A percentile compares a stretch with the other conserved stretches of the same genome.
Conservation (phyloP, 1,139 yeast species). For the Geotrichum restrictum region DNA sequence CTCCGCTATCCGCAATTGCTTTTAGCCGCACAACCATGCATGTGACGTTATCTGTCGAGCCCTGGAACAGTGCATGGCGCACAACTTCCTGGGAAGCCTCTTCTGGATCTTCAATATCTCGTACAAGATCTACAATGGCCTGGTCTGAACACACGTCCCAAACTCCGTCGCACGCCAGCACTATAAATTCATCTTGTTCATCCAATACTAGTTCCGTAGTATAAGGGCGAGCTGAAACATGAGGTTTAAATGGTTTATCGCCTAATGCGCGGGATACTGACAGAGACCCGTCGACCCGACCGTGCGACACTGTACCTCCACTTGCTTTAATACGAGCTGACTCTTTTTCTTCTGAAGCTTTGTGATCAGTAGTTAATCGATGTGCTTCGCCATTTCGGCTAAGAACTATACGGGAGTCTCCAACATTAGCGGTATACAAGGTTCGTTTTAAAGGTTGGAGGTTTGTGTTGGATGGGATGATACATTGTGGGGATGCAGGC, state of each 20-base stretch:
- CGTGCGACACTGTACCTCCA: constrained; percentile 68
- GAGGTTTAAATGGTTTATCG: constrained; percentile 72
- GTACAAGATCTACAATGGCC: constrained; percentile 64
- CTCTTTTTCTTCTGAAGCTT: constrained; percentile 66
- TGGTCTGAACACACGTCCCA: constrained; percentile 87
- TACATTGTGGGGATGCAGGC: constrained; percentile 1
- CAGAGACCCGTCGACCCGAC: constrained; percentile 78
- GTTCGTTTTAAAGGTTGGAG: constrained; percentile 7
- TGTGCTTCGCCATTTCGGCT: constrained; percentile 60
- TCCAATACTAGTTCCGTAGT: constrained; percentile 47
- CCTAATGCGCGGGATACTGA: constrained; percentile 88
- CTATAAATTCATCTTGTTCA: constrained; percentile 61
- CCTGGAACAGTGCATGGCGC: constrained; percentile 60
- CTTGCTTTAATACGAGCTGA: constrained; percentile 56
- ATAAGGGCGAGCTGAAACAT: constrained; percentile 74
- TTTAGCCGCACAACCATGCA: constrained; percentile 61
- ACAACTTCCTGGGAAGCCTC: constrained; percentile 64
- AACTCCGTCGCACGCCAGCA: constrained; percentile 87
- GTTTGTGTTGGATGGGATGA: constrained; percentile 21
- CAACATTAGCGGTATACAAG: constrained; percentile 80
- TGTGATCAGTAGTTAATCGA: constrained; percentile 75
- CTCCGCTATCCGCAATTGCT: background rate
- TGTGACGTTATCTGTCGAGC: constrained; percentile 82
- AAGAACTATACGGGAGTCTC: constrained; percentile 74
- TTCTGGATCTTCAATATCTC: constrained; percentile 50